These are phyloP conservation scores for Tolypocladium guangdongense DNA, from an alignment of 2,329 filamentous ascomycete species.

Conservation along the genomic window DNA sequence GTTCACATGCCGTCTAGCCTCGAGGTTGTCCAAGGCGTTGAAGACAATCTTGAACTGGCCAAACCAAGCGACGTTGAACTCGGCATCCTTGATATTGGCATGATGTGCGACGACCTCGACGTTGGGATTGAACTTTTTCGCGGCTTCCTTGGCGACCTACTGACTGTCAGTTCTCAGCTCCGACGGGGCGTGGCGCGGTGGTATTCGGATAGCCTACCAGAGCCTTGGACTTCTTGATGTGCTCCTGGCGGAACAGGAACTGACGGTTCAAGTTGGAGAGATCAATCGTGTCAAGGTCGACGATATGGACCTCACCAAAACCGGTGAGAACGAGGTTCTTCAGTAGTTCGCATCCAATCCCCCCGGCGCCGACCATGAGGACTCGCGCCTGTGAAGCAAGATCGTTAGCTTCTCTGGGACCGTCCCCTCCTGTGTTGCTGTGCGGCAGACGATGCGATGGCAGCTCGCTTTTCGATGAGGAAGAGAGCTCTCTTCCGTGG, in stretches of 20 bases:
- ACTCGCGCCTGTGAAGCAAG: conserved; percentile 55
- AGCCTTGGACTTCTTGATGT: conserved; percentile 96
- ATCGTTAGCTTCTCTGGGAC: not conserved
- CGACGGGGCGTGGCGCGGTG: not conserved
- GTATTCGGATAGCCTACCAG: conserved; percentile 46
- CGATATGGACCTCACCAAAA: conserved; percentile 86
- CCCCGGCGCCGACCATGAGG: conserved; percentile 89
- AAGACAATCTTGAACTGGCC: conserved; percentile 75
- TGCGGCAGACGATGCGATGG: not conserved
- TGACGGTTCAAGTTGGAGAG: conserved; percentile 95
- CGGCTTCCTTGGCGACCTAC: conserved; percentile 85
- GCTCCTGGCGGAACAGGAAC: conserved; percentile 91
- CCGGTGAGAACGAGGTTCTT: conserved; percentile 91
- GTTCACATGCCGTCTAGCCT: conserved; percentile 89
- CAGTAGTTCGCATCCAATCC: conserved; percentile 93
- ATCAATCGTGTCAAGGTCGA: conserved; percentile 97
- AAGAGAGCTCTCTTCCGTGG: not conserved
- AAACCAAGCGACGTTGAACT: conserved; percentile 88
- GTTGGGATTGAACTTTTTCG: conserved; percentile 78
- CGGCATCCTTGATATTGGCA: conserved; percentile 83
- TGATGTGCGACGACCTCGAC: conserved; percentile 82
- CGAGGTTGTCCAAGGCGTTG: conserved; percentile 93
- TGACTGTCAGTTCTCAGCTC: conserved; percentile 7
- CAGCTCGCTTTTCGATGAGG: not conserved
- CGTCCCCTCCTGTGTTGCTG: not conserved